Base-by-base conservation (phyloP, 257 asterid genomes). In the Solanum peruvianum region DNA sequence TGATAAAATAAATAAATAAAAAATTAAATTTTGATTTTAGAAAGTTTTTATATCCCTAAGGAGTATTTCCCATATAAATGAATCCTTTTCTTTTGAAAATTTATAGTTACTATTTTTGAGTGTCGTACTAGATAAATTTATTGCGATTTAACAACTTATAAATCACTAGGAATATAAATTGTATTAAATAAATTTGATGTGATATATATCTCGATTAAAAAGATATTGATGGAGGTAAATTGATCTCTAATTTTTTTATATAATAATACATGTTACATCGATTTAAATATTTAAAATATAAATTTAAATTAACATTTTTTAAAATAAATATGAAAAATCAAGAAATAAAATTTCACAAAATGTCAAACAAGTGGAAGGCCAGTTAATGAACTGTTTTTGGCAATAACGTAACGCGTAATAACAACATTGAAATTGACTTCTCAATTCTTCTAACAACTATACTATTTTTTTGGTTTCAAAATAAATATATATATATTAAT, bases 321-420 rank as follows among this genome's bases (percentile, higher is more conserved):
- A 4, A n/a, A 11, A n/a, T 2, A 6, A 66, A 25, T 66, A 66
- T 2, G 2, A 1, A 66, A 66, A 25, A 25, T 11, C 1, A 3
- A 27, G 9, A 67, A 67, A 25, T 20, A 12, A 14, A 13, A 2
- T 15, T 15, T 37, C 31, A 39, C 49, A 73, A 73, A 37, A 73
- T 73, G 81, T 73, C 39, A 44, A 77, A 44, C 5, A 14, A 12
- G 81, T 72, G 81, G 49, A 14, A 45, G 21, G 33, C 21, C 16
- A 77, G 27, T 77, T 77, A 44, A 14, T 77, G 84, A 77, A 77
- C 64, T 77, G 64, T 44, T 44, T 77, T 42, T 44, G 25, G 64
- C 84, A 77, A 42, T 77, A 77, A 25, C 64, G 39, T 77, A 77
- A 44, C 62, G 25, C 39, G 41, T 42, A 77, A 44, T 60, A 77